phyloP scores from a whole-genome alignment of 441 rosid species.

The Populus hybrid region DNA sequence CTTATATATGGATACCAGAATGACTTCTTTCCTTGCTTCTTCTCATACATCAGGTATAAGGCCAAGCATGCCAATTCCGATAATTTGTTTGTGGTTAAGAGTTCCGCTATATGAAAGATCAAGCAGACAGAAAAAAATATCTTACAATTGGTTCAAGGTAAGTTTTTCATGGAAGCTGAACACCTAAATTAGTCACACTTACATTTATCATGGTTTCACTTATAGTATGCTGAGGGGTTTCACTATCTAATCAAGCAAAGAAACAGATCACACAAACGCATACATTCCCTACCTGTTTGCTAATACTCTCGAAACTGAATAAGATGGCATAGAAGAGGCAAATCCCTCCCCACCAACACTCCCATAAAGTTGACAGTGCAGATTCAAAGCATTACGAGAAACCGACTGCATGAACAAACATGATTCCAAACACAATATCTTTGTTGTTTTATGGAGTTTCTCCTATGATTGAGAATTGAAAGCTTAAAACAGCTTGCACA shows the following conservation, averaged over 20 bases:
- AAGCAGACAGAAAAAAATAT: constrained; percentile 13
- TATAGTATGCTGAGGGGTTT: background rate
- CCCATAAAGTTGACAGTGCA: background rate
- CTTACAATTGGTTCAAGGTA: constrained; percentile 6
- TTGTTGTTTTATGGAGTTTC: background rate
- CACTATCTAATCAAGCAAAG: background rate
- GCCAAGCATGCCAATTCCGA: constrained; percentile 96
- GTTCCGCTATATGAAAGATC: constrained; percentile 57
- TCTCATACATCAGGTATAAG: constrained; percentile 93
- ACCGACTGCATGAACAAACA: background rate
- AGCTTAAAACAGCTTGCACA: background rate
- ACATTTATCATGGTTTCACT: background rate
- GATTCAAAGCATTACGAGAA: background rate
- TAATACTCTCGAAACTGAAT: background rate
- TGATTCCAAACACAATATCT: background rate
- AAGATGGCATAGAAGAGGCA: background rate
- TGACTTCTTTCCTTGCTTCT: constrained; percentile 91
- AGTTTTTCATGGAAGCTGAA: background rate
- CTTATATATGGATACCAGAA: constrained; percentile 92
- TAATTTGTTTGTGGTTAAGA: constrained; percentile 79
- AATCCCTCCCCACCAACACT: background rate
- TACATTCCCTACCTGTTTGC: background rate
- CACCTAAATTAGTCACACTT: background rate
- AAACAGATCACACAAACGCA: background rate
- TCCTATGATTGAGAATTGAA: background rate